Evolutionary conservation across 768 basidiomycete genomes (phyloP), one percentile per base, ranked within the genome.

Genomic region (Hydnomerulius pinastri): DNA sequence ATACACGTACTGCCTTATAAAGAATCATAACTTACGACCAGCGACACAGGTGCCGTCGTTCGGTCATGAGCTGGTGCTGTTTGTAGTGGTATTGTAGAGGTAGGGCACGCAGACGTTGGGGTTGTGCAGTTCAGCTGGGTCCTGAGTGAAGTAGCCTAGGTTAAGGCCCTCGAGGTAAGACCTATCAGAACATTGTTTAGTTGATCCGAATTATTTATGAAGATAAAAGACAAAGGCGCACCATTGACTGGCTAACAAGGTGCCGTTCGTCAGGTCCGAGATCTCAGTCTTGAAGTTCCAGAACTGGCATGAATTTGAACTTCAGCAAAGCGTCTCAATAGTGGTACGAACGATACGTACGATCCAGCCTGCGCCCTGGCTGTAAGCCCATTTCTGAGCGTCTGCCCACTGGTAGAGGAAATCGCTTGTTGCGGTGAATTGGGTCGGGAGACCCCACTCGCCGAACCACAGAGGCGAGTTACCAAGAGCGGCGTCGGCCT

Each of bases 251-350:
- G 78, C 76, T n/a, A 75, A 65, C 53, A 46, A 17, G 0, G 75
- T 73, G 6, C 79, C 82, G 4, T 80, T 78, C 0, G 66, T 68
- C 23, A 68, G 50, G 1, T 48, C 46, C 2, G 83, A 85, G 32
- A 67, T 77, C 65, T 90, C 88, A 6, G 83, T 73, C 59, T 85
- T 87, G 73, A 90, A 89, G 66, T 81, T 87, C 87, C 87, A 90
- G 64, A 75, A 83, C 81, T 80, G 50, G 11, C 33, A 32, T 21
- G 6, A 48, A 12, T 13, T 30, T 39, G 32, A 13, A 12, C 15
- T n/a, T n/a, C 17, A 21, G 20, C 11, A 21, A 27, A 9, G 4
- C 37, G 24, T 11, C 4, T 2, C 7, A 32, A 24, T 25, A 13
- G 17, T 6, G 12, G 42, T 24, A 33, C 23, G 42, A 24, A 20